Evolutionary conservation across 75 land plant species (phyloP).

Genomic region (Sequoia sempervirens): DNA sequence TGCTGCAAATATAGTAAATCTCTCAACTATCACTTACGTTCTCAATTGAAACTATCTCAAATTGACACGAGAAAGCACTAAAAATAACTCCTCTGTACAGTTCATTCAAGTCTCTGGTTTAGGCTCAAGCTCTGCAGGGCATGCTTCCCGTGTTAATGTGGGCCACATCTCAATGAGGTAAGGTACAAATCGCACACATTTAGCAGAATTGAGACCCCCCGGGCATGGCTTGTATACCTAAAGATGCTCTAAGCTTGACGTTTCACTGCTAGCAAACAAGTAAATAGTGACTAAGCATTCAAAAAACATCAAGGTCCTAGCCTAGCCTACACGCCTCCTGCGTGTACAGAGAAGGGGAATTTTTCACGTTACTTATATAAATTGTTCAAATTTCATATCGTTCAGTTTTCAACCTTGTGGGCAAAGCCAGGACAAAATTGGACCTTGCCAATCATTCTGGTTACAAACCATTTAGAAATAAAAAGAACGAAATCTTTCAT

Average conservation of each 20-base stretch:
- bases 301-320: background rate
- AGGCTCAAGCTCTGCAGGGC: background rate
- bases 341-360: background rate
- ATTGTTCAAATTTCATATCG: background rate
- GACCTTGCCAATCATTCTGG: background rate
- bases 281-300: background rate
- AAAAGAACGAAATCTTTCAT: background rate
- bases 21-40: background rate
- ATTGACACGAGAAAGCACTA: background rate
- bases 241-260: background rate
- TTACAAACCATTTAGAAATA: background rate
- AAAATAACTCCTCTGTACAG: background rate
- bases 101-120: background rate
- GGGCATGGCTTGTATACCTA: background rate
- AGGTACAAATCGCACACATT: background rate
- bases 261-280: background rate
- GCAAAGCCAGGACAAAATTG: background rate
- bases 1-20: background rate
- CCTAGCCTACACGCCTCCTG: background rate
- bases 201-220: background rate
- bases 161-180: background rate
- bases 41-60: background rate
- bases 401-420: background rate
- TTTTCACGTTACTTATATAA: background rate
- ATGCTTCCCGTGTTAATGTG: background rate